These are phyloP conservation scores for Saururus chinensis DNA, from an alignment of 164 flowering plant species.

Conservation along the genomic window DNA sequence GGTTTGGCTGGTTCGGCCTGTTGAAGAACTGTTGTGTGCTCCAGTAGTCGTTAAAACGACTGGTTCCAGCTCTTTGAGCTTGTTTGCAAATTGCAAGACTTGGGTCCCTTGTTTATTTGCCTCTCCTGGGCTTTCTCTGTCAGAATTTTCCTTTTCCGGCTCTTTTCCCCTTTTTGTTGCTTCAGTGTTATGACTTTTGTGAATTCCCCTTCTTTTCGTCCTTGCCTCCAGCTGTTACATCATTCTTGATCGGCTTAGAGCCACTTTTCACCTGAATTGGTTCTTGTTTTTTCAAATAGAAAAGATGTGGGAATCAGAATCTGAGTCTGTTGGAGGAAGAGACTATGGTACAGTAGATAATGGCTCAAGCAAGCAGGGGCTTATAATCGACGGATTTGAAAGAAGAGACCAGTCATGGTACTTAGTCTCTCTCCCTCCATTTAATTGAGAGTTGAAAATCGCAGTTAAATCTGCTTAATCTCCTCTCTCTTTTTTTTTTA, in stretches of 20 bases:
- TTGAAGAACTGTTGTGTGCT: background rate
- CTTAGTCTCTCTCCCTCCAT: background rate
- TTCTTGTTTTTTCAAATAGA: background rate
- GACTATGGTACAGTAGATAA: constrained; percentile 56
- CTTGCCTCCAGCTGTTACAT: background rate
- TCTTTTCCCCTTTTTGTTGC: background rate
- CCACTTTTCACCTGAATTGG: background rate
- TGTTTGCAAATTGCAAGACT: background rate
- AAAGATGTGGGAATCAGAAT: constrained; percentile 84
- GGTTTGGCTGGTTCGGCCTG: background rate
- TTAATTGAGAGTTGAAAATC: background rate
- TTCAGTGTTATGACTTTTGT: background rate
- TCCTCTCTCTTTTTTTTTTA: too few species aligned
- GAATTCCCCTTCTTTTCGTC: background rate
- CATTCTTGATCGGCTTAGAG: background rate
- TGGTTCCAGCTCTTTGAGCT: too few species aligned
- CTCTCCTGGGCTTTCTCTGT: constrained; percentile 3
- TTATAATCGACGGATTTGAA: constrained; percentile 80
- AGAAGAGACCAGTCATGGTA: constrained; percentile 82
- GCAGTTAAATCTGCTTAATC: too few species aligned
- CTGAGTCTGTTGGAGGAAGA: constrained; percentile 43
- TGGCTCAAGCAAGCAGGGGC: constrained; percentile 48
- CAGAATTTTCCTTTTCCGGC: background rate
- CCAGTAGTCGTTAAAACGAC: too few species aligned
- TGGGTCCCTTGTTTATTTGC: constrained; percentile 5